Evolutionary conservation across 768 basidiomycete genomes (phyloP).

Genomic region (Leccinellum albellum): DNA sequence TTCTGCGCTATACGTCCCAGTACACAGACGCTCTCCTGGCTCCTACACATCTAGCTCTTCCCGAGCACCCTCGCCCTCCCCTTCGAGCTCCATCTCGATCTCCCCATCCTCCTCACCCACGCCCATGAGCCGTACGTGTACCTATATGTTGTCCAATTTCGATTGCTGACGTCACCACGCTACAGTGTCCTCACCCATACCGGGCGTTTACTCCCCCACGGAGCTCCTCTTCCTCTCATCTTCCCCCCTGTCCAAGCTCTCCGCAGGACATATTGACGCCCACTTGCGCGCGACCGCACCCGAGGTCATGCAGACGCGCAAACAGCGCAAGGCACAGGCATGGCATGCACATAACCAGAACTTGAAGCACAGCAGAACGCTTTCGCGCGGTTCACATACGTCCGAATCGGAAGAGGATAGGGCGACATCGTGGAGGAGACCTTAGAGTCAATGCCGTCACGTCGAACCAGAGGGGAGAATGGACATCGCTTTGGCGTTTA

Average conservation of each 20-base stretch:
- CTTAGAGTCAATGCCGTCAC: background rate
- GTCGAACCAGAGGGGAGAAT: background rate
- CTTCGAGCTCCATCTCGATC: slow-evolving; percentile 5
- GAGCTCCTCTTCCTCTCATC: slow-evolving; percentile 23
- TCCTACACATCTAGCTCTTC: slow-evolving; percentile 16
- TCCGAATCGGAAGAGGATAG: slow-evolving; percentile 19
- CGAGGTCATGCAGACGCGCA: slow-evolving; percentile 26
- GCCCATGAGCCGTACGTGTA: background rate
- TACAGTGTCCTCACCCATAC: background rate
- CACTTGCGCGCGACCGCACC: slow-evolving; percentile 19
- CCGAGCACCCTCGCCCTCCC: slow-evolving; percentile 11
- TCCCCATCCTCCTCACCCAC: background rate
- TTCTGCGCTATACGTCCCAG: slow-evolving; percentile 35
- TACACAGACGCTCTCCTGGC: slow-evolving; percentile 35
- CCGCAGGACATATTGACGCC: background rate
- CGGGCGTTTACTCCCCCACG: slow-evolving; percentile 24
- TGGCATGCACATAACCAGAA: slow-evolving; percentile 18
- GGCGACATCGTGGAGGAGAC: slow-evolving; percentile 15
- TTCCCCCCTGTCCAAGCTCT: slow-evolving; percentile 20
- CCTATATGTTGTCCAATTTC: background rate
- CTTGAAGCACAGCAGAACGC: background rate
- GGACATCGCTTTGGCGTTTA: background rate
- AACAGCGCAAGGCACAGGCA: slow-evolving; percentile 23
- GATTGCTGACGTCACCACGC: background rate
- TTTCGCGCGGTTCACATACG: slow-evolving; percentile 6